These are phyloP conservation scores for Albatrellus ellisii DNA, from an alignment of 768 basidiomycete species.

Conservation along the genomic window DNA sequence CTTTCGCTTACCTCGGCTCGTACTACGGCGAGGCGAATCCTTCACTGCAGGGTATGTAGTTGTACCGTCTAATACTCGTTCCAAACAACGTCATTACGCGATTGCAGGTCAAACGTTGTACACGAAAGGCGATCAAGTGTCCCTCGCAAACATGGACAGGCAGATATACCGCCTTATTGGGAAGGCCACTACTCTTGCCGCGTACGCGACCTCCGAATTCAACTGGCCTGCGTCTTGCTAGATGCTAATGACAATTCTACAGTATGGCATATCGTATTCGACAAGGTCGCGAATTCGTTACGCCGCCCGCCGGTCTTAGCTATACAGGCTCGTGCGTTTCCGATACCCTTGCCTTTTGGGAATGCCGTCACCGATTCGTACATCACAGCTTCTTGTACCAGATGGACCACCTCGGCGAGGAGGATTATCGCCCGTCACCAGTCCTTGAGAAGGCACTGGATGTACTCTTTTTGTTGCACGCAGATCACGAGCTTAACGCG, in stretches of 20 bases:
- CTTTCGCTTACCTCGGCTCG: conserved; percentile 79
- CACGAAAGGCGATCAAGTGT: conserved; percentile 50
- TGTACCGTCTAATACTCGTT: not conserved
- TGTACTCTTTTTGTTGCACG: conserved; percentile 76
- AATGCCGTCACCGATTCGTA: conserved; percentile 1
- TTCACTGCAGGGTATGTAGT: conserved; percentile 53
- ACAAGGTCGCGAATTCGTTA: conserved; percentile 81
- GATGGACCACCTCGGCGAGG: conserved; percentile 70
- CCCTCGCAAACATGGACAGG: conserved; percentile 78
- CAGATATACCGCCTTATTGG: conserved; percentile 85
- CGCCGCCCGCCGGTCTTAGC: conserved; percentile 68
- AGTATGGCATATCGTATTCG: conserved; percentile 91
- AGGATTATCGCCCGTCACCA: conserved; percentile 69
- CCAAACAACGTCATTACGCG: not conserved
- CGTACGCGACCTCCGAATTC: conserved; percentile 30
- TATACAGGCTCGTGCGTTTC: conserved; percentile 67
- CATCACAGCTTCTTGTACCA: conserved; percentile 68
- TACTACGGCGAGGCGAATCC: conserved; percentile 86
- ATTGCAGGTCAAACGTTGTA: conserved; percentile 62
- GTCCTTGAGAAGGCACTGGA: conserved; percentile 82
- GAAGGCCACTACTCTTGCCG: conserved; percentile 80
- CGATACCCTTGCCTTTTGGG: too few species aligned
- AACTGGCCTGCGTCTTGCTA: not conserved
- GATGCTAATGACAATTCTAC: not conserved
- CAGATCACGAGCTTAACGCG: conserved; percentile 87